Evolutionary conservation across 164 flowering plant species (phyloP), one percentile per base, ranked within the genome.

Genomic region (Piper betle): DNA sequence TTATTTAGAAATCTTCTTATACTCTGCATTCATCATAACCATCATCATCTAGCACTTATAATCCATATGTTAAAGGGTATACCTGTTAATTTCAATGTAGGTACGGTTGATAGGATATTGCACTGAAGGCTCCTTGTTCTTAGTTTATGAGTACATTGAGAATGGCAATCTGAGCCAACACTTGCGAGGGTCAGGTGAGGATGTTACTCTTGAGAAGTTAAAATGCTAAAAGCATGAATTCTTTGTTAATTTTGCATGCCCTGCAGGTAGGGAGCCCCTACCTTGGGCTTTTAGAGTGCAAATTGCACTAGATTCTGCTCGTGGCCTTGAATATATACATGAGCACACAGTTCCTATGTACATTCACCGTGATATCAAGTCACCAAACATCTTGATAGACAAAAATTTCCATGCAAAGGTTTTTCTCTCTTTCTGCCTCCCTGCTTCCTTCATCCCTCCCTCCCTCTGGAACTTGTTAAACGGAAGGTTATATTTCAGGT

Each of bases 281-380:
- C 70, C 91, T 62, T 92, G 97, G 97, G 46, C 85, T 68, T 61
- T 75, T 25, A 78, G 98, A 75, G 88, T 92, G 65, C 98, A 89
- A 70, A 89, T 92, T 62, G 98, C 98, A 56, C 88, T 92, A 39
- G 96, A 92, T 72, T 87, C 98, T 38, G 98, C 98, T 9, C 81
- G 98, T 73, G 98, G 98, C 61, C 96, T 92, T 59, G 97, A 92
- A 71, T 89, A 92, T 71, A 92, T 92, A 41, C 98, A 92, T 59
- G 96, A 89, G 67, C 98, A 92, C 63, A 89, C 98, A 12, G 96
- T 89, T 55, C 97, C 96, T 43, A 85, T 89, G 4, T 92, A 92
- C 64, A 87, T 92, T 59, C 98, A 92, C 68, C 95, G 96, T 43
- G 98, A 92, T 76, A 87, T 92, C 43, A 92, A 92, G 75, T 82